These are phyloP conservation scores for Penicillium sp. DNA, from an alignment of 2,329 filamentous ascomycete genomes.

Conservation along the genomic window DNA sequence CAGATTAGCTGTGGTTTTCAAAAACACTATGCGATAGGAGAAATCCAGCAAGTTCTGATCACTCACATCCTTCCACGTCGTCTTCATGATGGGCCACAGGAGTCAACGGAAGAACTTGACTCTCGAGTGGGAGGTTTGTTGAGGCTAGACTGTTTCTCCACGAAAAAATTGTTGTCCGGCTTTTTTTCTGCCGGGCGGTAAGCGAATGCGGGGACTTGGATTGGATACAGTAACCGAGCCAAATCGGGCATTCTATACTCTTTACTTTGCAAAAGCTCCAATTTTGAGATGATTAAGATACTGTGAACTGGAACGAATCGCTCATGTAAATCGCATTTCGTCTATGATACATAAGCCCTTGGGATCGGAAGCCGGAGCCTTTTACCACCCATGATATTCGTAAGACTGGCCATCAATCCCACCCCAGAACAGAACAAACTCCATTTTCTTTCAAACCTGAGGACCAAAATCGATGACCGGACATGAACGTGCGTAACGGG, in stretches of 20 bases:
- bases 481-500: slow-evolving; percentile 18
- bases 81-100: slow-evolving; percentile 49
- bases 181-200: slow-evolving; percentile 26
- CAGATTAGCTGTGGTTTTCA: slow-evolving; percentile 26
- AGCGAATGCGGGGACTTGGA: slow-evolving; percentile 17
- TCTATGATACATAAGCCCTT: slow-evolving; percentile 22
- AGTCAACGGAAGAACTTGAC: slow-evolving; percentile 22
- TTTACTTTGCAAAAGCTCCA: no score
- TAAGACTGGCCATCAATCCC: slow-evolving; percentile 17
- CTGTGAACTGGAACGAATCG: no score
- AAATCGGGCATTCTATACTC: slow-evolving; percentile 2
- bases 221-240: slow-evolving; percentile 19
- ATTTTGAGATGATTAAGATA: no score
- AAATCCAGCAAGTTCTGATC: not conserved
- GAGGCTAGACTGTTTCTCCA: slow-evolving; percentile 20
- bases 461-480: slow-evolving; percentile 19
- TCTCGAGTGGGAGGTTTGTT: slow-evolving; percentile 25
- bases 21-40: not conserved
- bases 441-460: slow-evolving; percentile 29
- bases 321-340: slow-evolving; percentile 19
- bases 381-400: slow-evolving; percentile 12
- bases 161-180: slow-evolving; percentile 24
- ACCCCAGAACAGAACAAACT: slow-evolving; percentile 29
- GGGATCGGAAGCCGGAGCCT: slow-evolving; percentile 1
- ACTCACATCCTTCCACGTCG: slow-evolving; percentile 53